Conservation (phyloP, 768 basidiomycete genomes). For the Boletus eberwhitei region DNA sequence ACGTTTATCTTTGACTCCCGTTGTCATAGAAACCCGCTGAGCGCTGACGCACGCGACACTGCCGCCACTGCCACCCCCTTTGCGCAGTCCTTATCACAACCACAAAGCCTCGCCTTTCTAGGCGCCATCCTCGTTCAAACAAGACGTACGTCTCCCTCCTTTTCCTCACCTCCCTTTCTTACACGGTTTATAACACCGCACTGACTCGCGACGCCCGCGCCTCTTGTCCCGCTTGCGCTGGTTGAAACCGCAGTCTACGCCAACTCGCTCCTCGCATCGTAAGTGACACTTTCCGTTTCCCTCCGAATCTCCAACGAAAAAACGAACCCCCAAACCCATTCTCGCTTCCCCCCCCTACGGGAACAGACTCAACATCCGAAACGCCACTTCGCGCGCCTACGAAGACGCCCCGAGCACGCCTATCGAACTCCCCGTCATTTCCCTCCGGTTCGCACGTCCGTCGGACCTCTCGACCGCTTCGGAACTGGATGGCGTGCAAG, state of each 20-base stretch:
- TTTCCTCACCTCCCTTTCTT: no score
- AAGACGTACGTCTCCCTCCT: slow-evolving; percentile 18
- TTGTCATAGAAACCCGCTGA: background rate
- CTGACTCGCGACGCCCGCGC: no score
- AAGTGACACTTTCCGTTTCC: background rate
- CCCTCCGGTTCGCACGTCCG: slow-evolving; percentile 25
- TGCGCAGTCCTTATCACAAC: slow-evolving; percentile 18
- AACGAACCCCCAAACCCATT: no score
- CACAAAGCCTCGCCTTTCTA: slow-evolving; percentile 16
- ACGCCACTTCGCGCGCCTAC: slow-evolving; percentile 17
- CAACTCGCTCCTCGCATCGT: slow-evolving; percentile 31
- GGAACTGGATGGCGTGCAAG: background rate
- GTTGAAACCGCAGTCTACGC: slow-evolving; percentile 21
- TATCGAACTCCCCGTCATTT: slow-evolving; percentile 13
- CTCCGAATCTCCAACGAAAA: no score
- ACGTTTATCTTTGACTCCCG: background rate
- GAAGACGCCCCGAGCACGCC: background rate
- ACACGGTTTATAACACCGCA: no score
- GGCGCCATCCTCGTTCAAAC: slow-evolving; percentile 24
- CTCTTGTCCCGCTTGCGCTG: no score
- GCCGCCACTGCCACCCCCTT: background rate
- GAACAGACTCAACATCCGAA: slow-evolving; percentile 24
- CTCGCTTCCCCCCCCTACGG: no score
- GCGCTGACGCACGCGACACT: background rate
- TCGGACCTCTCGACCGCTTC: slow-evolving; percentile 7